These are phyloP conservation scores for Hymenoscyphus linearis DNA, from an alignment of 2,329 filamentous ascomycete genomes.

Conservation along the genomic window DNA sequence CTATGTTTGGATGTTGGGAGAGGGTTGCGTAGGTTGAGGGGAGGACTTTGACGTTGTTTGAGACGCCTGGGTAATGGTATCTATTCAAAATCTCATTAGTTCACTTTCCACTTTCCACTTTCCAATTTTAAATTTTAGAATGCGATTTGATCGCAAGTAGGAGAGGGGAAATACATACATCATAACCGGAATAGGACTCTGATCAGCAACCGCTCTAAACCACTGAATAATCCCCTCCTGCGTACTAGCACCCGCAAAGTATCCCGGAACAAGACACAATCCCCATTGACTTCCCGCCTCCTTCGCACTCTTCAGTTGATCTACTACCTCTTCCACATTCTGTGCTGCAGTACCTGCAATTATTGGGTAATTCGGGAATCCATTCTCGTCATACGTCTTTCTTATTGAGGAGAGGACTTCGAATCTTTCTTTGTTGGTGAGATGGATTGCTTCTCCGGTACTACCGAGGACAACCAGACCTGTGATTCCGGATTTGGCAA, in stretches of 20 bases:
- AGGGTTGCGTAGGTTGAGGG: conserved; percentile 53
- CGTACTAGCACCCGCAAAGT: conserved; percentile 54
- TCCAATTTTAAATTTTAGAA: not conserved
- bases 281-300: conserved; percentile 57
- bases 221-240: conserved; percentile 56
- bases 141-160: too few relatives aligned
- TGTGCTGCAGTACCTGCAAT: conserved; percentile 54
- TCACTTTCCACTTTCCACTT: too few relatives aligned
- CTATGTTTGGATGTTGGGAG: conserved; percentile 59
- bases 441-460: conserved; percentile 59
- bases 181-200: conserved; percentile 53
- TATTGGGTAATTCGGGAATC: conserved; percentile 54
- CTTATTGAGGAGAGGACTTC: conserved; percentile 49
- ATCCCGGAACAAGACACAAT: conserved; percentile 58
- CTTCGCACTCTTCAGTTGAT: conserved; percentile 44
- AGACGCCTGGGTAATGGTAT: conserved; percentile 58
- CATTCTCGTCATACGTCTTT: conserved; percentile 47
- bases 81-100: conserved; percentile 24
- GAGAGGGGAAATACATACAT: conserved; percentile 39
- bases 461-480: conserved; percentile 58
- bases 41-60: conserved; percentile 56
- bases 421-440: conserved; percentile 50
- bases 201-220: conserved; percentile 56
- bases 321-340: conserved; percentile 50
- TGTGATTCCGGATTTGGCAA: conserved; percentile 52